A percentile compares a stretch with the other conserved stretches of the same genome.
Evolutionary conservation across 108 stramenopile species (phyloP).

Genomic region (Nannochloropsis gaditana): DNA sequence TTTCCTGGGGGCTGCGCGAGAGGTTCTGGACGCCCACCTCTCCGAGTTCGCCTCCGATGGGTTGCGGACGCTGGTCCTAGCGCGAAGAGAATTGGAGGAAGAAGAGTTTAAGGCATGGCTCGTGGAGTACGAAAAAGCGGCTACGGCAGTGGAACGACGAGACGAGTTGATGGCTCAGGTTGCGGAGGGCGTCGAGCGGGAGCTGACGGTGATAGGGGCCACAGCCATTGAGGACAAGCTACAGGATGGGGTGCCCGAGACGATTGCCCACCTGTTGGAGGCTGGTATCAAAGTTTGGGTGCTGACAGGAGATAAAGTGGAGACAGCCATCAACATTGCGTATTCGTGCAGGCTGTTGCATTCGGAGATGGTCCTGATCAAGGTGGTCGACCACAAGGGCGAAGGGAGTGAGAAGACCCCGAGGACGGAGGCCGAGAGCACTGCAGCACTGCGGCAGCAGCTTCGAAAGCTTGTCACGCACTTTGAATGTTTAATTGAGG

Average conservation of each 20-base stretch:
- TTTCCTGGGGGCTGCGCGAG: constrained; percentile 22
- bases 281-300: constrained; percentile 60
- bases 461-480: constrained; percentile 27
- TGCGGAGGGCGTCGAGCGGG: constrained; percentile 47
- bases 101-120: constrained; percentile 33
- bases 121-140: constrained; percentile 26
- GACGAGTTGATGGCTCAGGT: constrained; percentile 40
- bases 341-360: constrained; percentile 63
- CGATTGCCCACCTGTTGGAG: constrained; percentile 48
- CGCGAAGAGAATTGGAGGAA: constrained; percentile 31
- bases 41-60: constrained; percentile 54
- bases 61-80: constrained; percentile 58
- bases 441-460: constrained; percentile 25
- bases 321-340: constrained; percentile 61
- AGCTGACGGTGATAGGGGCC: constrained; percentile 41
- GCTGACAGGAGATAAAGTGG: constrained; percentile 60
- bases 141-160: constrained; percentile 24
- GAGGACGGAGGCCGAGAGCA: constrained; percentile 24
- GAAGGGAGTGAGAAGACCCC: constrained; percentile 21
- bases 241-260: constrained; percentile 57
- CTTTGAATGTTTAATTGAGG: constrained; percentile 37
- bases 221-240: constrained; percentile 54
- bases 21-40: constrained; percentile 35
- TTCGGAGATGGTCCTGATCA: constrained; percentile 79
- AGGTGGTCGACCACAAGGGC: constrained; percentile 55